Evolutionary conservation across 2,329 filamentous ascomycete species (phyloP), one percentile per base, ranked within the genome.

Genomic region (Aspergillus sp.): DNA sequence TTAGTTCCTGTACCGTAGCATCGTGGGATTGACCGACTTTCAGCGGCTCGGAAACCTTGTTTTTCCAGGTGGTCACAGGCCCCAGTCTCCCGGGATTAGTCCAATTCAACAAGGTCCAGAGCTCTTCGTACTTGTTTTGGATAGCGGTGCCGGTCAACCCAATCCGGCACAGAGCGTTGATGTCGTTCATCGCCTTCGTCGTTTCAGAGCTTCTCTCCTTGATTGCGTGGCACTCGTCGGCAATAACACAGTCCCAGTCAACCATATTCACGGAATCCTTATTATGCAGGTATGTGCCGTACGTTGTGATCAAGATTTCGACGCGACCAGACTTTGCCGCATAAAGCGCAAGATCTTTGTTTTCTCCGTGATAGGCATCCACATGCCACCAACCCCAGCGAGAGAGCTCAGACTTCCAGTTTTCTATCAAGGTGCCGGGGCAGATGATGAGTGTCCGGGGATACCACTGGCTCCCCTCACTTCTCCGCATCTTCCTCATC

Each of bases 61-160:
- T 81, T 67, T 87, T 89, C 95, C 95, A 99, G 43, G 90, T 89
- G 5, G 83, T 78, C 9, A 90, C 76, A 0, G 86, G 84, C 0
- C 87, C 86, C 62, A 89, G 82, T 40, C 74, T 76, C 0, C 92
- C 93, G 0, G 95, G 95, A 65, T 96, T 95, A 0, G 92, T 93
- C 95, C 95, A 99, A 71, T 99, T 96, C 3, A 99, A 80, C 0
- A 99, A 80, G 0, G 92, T 96, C 93, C 93, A 99, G 1, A 99
- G 82, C 73, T 99, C 95, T 70, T 97, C 91, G 71, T 99, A 99
- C 64, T 91, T 95, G 74, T 99, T 99, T 71, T 99, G 95, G 45
- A 99, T 97, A 0, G 93, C 93, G 0, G 95, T 99, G 2, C 95
- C 95, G 0, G 93, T 98, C 8, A 99, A 81, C 0, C 95, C 95